Base-by-base conservation (phyloP, 495 filamentous ascomycete genomes). In the Penicillium lividum region DNA sequence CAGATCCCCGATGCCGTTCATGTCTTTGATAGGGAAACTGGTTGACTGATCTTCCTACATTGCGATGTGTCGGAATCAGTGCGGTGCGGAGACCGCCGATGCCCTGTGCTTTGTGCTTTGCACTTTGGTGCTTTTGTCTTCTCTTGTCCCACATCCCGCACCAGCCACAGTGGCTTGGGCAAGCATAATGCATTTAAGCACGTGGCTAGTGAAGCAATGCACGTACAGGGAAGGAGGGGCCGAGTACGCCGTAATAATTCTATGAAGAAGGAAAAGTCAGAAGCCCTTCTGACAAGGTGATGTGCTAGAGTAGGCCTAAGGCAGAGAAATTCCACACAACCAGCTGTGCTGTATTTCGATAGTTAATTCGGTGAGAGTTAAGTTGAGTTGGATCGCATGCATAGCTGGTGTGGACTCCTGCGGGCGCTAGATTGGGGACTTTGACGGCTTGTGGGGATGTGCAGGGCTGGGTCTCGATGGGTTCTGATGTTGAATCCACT, bases 21-120 rank as follows among this genome's bases (percentile, higher is more conserved):
- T 40, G 22, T 13, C 25, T 3, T 22, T 45, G 63, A 65, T 65
- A 65, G 63, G 63, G 30, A 65, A 65, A 65, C 63, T 10, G 27
- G 15, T 45, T 30, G 42, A 49, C 6, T 54, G 51, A 36, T 45
- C 11, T 40, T 53, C 58, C 55, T 58, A 60, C 53, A 56, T 48
- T 51, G 49, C 46, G 56, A 40, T 25, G 56, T 42, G 51, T 56
- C 46, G 47, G 49, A 45, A 22, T 22, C 22, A 22, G n/a, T 47
- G 29, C 38, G 11, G 22, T 52, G 62, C 62, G 63, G 63, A 66
- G 59, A 56, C 59, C 63, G 63, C 63, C 63, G 63, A 66, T 66
- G 49, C 54, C 63, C 63, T 56, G 30, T 15, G 27, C 47, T 7
- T 16, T 16, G 28, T 22, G 22, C 22, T 22, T 22, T 22, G 22